Evolutionary conservation across 1,284 basidiomycete genomes (phyloP).

Genomic region (Taiwanofungus camphoratus): DNA sequence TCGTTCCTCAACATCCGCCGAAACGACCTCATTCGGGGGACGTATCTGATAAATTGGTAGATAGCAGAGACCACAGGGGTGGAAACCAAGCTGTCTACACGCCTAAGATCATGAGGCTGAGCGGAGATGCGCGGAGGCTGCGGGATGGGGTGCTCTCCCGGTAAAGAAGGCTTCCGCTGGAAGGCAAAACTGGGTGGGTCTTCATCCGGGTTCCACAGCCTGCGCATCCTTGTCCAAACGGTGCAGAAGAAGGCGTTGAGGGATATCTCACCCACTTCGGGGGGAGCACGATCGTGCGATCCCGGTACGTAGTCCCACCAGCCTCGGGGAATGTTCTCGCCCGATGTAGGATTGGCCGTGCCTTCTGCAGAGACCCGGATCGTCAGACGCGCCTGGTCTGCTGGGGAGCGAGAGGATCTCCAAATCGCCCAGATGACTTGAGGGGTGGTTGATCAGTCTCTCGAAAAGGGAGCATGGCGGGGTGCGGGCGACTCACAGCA

Average conservation of each 20-base stretch:
- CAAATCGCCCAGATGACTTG: slow-evolving; percentile 54
- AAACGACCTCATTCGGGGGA: slow-evolving; percentile 51
- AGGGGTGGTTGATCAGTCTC: not conserved
- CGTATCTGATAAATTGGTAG: slow-evolving; percentile 42
- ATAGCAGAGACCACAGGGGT: slow-evolving; percentile 34
- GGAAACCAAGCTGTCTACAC: slow-evolving; percentile 1
- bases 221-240: slow-evolving; percentile 12
- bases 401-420: slow-evolving; percentile 45
- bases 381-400: slow-evolving; percentile 52
- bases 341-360: slow-evolving; percentile 20
- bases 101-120: not conserved
- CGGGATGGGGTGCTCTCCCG: slow-evolving; percentile 22
- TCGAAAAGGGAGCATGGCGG: not conserved
- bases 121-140: slow-evolving; percentile 16
- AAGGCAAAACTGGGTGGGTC: slow-evolving; percentile 16
- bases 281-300: slow-evolving; percentile 4
- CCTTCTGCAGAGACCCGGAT: slow-evolving; percentile 43
- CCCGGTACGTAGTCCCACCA: slow-evolving; percentile 52
- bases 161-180: slow-evolving; percentile 24
- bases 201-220: slow-evolving; percentile 14
- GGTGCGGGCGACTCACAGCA: slow-evolving; percentile 45
- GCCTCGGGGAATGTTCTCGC: slow-evolving; percentile 32
- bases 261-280: not conserved
- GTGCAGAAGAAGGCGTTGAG: slow-evolving; percentile 5
- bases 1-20: slow-evolving; percentile 49